phyloP scores from a whole-genome alignment of 2,329 filamentous ascomycete species.

The Talaromyces sp. region DNA sequence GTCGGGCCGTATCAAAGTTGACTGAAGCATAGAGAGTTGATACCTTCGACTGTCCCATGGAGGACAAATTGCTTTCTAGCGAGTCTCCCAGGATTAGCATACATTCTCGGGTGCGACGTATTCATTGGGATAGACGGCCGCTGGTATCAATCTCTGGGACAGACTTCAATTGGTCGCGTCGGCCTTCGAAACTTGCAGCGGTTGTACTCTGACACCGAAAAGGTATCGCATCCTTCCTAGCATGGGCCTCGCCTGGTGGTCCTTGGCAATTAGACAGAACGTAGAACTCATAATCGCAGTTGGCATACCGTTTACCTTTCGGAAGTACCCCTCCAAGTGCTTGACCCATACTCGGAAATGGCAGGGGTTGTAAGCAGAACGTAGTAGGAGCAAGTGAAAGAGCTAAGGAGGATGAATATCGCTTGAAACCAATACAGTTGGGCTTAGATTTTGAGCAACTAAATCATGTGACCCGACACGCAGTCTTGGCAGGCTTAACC shows the following conservation, averaged over 20 bases:
- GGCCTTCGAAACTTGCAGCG: background rate
- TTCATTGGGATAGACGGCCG: too few species aligned
- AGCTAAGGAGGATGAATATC: background rate
- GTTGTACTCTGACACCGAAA: conserved; percentile 5
- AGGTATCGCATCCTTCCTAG: conserved; percentile 2
- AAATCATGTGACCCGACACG: background rate
- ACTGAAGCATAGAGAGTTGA: background rate
- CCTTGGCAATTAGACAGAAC: background rate
- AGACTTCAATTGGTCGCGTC: background rate
- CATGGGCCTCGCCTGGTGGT: background rate
- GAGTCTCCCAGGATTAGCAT: background rate
- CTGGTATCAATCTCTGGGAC: background rate
- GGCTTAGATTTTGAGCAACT: background rate
- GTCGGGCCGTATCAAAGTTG: too few species aligned
- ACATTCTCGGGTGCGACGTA: background rate
- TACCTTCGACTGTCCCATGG: background rate
- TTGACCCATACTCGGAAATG: background rate
- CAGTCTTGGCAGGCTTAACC: conserved; percentile 7
- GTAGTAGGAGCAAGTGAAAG: background rate
- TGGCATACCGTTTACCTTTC: background rate
- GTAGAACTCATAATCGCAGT: background rate
- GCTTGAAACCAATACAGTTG: background rate
- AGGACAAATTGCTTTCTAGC: background rate
- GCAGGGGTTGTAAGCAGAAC: background rate
- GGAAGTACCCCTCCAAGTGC: background rate